Base-by-base conservation (phyloP, 2,329 filamentous ascomycete species). In the Tolypocladium pustulatum region DNA sequence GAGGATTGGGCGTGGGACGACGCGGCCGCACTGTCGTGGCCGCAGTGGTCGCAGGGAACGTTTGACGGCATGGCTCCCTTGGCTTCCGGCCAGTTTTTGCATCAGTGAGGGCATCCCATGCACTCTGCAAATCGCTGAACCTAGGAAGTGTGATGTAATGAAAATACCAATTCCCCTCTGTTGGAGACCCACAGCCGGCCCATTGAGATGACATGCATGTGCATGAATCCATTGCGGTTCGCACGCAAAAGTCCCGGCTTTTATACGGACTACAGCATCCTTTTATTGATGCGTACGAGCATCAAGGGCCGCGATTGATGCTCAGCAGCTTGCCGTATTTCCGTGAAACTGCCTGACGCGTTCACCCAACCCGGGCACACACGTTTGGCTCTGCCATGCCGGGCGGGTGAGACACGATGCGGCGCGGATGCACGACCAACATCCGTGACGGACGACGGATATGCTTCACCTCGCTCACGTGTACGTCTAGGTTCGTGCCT, bases 1-100 rank as follows among this genome's bases (percentile, higher is more conserved):
- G 62, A 61, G 2, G 67, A 67, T 22, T 70, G 67, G 68, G 65
- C 62, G 1, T 67, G 65, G 63, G 68, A 68, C 8, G 65, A 70
- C 9, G 46, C 54, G 54, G 59, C 59, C 13, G 63, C 59, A 36
- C 52, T 63, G 27, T 56, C 58, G 36, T 63, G 61, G 60, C 60
- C 59, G 55, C 61, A 63, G 57, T 60, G 61, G 60, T 51, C 56
- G 51, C 57, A 56, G 58, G 58, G 51, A 20, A 51, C 54, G n/a
- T 58, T 54, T 54, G 56, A 58, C 20, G 56, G 46, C 36, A 52
- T 40, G 56, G 22, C 37, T 13, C 7, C 54, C 12, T 10, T 25
- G 20, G 34, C n/a, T 8, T 37, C 57, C 27, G 51, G 49, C 30
- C 57, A 49, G n/a, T 58, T 58, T 22, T 9, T 41, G 30, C 32